Evolutionary conservation across 371 early-diverging fungal species (phyloP).

Genomic region (Choanephora cucurbitarum): DNA sequence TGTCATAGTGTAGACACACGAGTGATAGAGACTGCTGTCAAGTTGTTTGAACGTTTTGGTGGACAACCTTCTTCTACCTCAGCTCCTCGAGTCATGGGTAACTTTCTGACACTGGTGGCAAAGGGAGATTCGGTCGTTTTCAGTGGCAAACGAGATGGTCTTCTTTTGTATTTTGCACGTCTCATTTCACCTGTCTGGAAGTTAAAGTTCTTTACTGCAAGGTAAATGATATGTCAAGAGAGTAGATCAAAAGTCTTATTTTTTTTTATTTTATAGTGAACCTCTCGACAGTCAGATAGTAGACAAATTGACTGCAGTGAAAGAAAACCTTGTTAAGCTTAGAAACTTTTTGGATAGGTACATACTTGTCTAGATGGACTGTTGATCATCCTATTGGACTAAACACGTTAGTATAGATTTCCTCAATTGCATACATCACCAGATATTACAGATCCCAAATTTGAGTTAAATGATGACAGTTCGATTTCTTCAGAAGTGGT

Average conservation of each 20-base stretch:
- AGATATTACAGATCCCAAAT: conserved; percentile 29
- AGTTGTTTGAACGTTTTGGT: conserved; percentile 64
- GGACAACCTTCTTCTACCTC: conserved; percentile 50
- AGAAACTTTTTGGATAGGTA: conserved; percentile 54
- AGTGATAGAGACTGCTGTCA: conserved; percentile 39
- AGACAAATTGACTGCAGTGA: conserved; percentile 40
- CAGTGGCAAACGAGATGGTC: conserved; percentile 77
- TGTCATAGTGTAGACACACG: conserved; percentile 33
- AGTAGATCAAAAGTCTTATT: background rate
- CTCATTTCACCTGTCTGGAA: conserved; percentile 81
- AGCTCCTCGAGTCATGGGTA: conserved; percentile 10
- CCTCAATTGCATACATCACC: conserved; percentile 30
- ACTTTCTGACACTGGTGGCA: conserved; percentile 33
- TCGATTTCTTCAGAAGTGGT: conserved; percentile 27
- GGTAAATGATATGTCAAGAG: conserved; percentile 23
- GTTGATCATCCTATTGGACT: no score
- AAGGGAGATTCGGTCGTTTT: conserved; percentile 49
- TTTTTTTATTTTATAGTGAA: background rate
- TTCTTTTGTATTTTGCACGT: conserved; percentile 77
- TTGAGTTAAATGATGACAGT: conserved; percentile 27
- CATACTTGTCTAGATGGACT: no score
- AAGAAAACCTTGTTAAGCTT: conserved; percentile 46
- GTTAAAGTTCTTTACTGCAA: conserved; percentile 41
- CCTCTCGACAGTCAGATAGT: conserved; percentile 11
- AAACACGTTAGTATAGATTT: conserved; percentile 23